These are phyloP conservation scores for Tetrahymena thermophila DNA, from an alignment of 73 alveolate species.

Conservation along the genomic window DNA sequence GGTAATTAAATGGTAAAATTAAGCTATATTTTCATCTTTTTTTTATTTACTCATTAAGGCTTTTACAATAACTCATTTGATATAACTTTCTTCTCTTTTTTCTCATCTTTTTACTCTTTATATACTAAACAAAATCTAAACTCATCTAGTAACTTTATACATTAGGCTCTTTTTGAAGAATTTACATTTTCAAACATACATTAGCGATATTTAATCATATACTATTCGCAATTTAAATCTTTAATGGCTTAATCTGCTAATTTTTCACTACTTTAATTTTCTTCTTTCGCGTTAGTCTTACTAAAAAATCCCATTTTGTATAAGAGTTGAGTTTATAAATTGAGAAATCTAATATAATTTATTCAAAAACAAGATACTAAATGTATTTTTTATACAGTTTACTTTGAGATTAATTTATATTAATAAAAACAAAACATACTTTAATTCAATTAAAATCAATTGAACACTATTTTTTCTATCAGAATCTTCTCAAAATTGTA, in stretches of 20 bases:
- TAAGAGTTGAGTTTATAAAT: too few relatives aligned
- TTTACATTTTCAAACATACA: not conserved
- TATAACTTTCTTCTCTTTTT: not conserved
- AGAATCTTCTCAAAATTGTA: not conserved
- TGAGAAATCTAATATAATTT: not conserved
- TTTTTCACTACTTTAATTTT: not conserved
- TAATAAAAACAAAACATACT: too few relatives aligned
- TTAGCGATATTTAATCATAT: not conserved
- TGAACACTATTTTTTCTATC: not conserved
- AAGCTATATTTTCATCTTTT: not conserved
- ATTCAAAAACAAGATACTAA: not conserved
- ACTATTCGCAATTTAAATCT: not conserved
- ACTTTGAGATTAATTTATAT: not conserved
- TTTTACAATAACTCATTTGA: not conserved
- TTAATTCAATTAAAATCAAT: not conserved
- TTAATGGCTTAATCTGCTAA: not conserved
- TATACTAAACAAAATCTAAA: not conserved
- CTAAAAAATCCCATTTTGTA: not conserved
- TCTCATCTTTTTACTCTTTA: not conserved
- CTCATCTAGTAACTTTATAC: not conserved
- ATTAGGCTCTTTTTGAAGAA: not conserved
- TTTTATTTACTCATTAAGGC: not conserved
- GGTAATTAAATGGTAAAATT: not conserved
- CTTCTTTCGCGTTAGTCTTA: not conserved
- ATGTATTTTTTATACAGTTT: too few relatives aligned